Conservation (phyloP, 352 stramenopile genomes). For the Globisporangium canariense region DNA sequence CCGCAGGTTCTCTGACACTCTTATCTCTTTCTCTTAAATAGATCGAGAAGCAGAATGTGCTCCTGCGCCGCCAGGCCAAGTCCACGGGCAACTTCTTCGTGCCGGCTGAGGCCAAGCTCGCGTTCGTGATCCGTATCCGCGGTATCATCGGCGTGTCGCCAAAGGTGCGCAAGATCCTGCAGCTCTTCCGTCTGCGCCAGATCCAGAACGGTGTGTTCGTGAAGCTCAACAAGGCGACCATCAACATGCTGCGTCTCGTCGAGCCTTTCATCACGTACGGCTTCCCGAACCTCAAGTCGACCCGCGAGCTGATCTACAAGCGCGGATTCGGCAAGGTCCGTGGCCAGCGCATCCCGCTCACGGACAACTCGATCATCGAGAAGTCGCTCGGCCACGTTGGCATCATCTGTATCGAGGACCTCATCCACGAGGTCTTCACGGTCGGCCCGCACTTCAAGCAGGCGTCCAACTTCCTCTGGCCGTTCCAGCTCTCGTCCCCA, state of each 20-base stretch:
- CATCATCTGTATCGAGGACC: conserved; percentile 98
- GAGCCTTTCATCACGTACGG: conserved; percentile 99
- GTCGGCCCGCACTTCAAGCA: conserved; percentile 99
- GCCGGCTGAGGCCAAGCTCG: conserved; percentile 96
- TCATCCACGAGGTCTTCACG: conserved; percentile 99
- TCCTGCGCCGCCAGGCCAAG: conserved; percentile 96
- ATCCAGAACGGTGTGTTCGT: conserved; percentile 99
- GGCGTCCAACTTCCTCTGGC: conserved; percentile 99
- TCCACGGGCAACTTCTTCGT: conserved; percentile 96
- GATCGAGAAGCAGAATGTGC: conserved; percentile 92
- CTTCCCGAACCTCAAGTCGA: conserved; percentile 97
- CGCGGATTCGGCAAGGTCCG: conserved; percentile 98
- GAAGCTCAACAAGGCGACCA: conserved; percentile 99
- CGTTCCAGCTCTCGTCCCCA: conserved; percentile 98
- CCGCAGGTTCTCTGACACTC: not conserved
- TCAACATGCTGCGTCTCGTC: conserved; percentile 99
- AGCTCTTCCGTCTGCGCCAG: conserved; percentile 99
- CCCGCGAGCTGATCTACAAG: conserved; percentile 99
- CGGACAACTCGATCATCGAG: conserved; percentile 96
- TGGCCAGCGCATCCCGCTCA: conserved; percentile 97
- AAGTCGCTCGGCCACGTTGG: conserved; percentile 93
- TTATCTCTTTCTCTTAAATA: conserved; percentile 13
- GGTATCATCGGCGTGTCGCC: conserved; percentile 96
- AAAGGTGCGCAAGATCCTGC: conserved; percentile 97
- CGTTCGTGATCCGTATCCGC: conserved; percentile 97